Evolutionary conservation across 2,329 filamentous ascomycete genomes (phyloP).

Genomic region (Cordyceps cateniannulata): DNA sequence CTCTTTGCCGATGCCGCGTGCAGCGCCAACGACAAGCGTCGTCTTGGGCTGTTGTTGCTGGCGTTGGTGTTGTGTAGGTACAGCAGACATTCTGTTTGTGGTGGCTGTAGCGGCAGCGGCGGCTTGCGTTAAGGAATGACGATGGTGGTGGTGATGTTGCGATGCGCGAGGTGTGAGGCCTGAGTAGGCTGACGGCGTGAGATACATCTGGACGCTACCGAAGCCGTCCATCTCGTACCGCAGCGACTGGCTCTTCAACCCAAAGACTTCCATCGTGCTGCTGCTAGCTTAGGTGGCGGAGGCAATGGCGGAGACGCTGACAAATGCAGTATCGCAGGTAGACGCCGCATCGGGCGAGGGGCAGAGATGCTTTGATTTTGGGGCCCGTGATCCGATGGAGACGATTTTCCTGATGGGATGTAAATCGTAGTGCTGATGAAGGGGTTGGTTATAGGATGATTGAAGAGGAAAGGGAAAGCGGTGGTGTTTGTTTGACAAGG

Average conservation of each 20-base stretch:
- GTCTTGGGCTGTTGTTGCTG: not conserved
- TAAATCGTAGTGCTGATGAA: no score
- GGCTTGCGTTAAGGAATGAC: not conserved
- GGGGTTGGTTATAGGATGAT: not conserved
- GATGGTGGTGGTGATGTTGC: not conserved
- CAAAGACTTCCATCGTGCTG: constrained; percentile 13
- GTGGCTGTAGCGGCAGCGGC: not conserved
- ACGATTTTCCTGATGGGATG: no score
- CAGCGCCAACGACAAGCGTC: constrained; percentile 12
- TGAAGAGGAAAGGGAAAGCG: not conserved
- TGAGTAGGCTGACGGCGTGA: constrained; percentile 4
- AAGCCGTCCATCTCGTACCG: constrained; percentile 10
- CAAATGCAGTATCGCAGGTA: constrained; percentile 6
- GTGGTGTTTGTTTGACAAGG: not conserved
- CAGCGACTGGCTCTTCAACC: constrained; percentile 13
- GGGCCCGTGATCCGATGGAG: not conserved
- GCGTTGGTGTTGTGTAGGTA: not conserved
- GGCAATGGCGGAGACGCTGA: constrained; percentile 10
- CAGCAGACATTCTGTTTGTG: not conserved
- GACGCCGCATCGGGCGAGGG: constrained; percentile 6
- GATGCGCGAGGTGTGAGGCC: not conserved
- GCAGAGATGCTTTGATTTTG: not conserved
- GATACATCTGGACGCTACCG: constrained; percentile 10
- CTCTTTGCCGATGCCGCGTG: constrained; percentile 7
- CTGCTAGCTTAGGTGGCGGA: constrained; percentile 4